phyloP scores from a whole-genome alignment of 2,329 filamentous ascomycete genomes.

The Stagonosporopsis cucurbitacearum region DNA sequence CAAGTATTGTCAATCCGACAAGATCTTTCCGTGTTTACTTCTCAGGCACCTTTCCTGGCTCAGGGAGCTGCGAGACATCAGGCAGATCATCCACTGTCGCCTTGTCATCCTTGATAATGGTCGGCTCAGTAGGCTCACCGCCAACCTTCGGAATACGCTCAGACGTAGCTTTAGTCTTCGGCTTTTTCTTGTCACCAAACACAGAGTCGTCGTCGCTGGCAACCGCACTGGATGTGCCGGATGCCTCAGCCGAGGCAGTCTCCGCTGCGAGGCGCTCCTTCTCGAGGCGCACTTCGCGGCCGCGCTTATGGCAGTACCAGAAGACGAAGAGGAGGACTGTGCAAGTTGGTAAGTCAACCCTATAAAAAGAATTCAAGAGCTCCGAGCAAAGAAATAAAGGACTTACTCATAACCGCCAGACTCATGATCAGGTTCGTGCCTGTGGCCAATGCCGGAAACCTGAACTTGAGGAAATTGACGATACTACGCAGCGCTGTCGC shows the following conservation, averaged over 20 bases:
- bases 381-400: too few relatives aligned
- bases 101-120: constrained; percentile 39
- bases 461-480: constrained; percentile 81
- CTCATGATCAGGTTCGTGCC: constrained; percentile 93
- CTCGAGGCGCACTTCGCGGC: constrained; percentile 81
- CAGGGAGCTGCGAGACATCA: constrained; percentile 46
- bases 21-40: constrained; percentile 9
- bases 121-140: constrained; percentile 30
- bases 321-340: constrained; percentile 85
- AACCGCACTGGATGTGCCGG: constrained; percentile 39
- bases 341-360: background rate
- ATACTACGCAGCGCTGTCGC: constrained; percentile 88
- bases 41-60: constrained; percentile 31
- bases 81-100: constrained; percentile 42
- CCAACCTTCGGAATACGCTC: background rate
- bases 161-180: constrained; percentile 10
- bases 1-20: constrained; percentile 1
- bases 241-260: constrained; percentile 39
- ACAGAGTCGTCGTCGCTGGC: constrained; percentile 38
- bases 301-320: constrained; percentile 98
- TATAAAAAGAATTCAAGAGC: too few relatives aligned
- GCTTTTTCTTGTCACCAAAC: constrained; percentile 34
- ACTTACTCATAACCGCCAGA: constrained; percentile 82
- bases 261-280: constrained; percentile 56
- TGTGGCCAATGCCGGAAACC: constrained; percentile 84